Evolutionary conservation across 805 yeast species (phyloP).

Genomic region (Blastobotrys chiropterorum): DNA sequence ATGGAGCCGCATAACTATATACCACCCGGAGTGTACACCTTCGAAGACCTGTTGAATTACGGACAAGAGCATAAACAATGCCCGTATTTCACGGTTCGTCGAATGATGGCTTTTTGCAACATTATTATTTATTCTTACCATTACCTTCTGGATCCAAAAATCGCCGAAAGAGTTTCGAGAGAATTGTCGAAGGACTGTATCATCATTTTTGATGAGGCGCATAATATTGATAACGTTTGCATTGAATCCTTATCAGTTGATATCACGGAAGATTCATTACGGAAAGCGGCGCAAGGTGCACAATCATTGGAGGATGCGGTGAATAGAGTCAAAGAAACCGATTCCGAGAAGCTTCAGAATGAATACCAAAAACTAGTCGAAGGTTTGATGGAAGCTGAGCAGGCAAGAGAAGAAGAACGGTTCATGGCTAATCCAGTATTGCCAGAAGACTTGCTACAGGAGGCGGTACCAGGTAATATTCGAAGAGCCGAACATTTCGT

Average conservation of each 20-base stretch:
- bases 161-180: constrained; percentile 88
- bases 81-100: constrained; percentile 95
- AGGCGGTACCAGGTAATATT: constrained; percentile 96
- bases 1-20: constrained; percentile 82
- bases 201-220: constrained; percentile 97
- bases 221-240: constrained; percentile 97
- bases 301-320: constrained; percentile 69
- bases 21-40: constrained; percentile 92
- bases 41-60: constrained; percentile 71
- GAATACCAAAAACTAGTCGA: constrained; percentile 89
- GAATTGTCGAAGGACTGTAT: constrained; percentile 90
- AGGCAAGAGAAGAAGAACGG: constrained; percentile 50
- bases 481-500: constrained; percentile 96
- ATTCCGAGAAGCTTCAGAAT: constrained; percentile 74
- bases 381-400: constrained; percentile 80
- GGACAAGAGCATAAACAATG: constrained; percentile 79
- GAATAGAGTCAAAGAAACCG: constrained; percentile 77
- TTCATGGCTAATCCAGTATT: constrained; percentile 85
- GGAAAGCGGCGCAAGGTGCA: constrained; percentile 85
- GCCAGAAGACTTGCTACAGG: constrained; percentile 77
- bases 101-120: constrained; percentile 91
- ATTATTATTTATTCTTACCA: constrained; percentile 94
- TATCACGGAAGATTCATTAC: constrained; percentile 81
- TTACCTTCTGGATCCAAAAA: constrained; percentile 92
- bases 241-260: constrained; percentile 91